phyloP scores from a whole-genome alignment of 2,329 filamentous ascomycete genomes.

The Onygena corvina region DNA sequence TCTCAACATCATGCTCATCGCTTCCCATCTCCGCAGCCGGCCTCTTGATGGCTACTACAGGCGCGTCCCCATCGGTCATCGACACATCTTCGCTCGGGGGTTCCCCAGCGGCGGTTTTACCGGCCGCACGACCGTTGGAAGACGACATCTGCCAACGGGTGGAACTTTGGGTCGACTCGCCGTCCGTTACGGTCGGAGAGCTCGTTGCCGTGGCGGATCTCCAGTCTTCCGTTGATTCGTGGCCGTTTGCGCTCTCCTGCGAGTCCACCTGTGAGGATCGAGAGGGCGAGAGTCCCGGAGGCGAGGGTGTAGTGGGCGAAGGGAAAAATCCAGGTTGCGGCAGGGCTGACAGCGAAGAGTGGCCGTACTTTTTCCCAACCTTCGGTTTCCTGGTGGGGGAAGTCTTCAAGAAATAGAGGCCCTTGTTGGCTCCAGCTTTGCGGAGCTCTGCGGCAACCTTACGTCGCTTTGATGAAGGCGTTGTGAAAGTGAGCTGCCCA shows the following conservation, averaged over 20 bases:
- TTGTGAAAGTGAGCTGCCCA: conserved; percentile 39
- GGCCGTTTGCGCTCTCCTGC: conserved; percentile 5
- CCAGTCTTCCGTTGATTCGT: conserved; percentile 6
- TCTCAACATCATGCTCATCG: conserved; percentile 22
- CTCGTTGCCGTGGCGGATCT: conserved; percentile 23
- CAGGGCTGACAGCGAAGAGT: conserved; percentile 24
- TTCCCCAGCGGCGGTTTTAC: conserved; percentile 21
- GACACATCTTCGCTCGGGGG: conserved; percentile 20
- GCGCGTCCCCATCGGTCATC: conserved; percentile 23
- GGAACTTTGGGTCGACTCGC: background rate
- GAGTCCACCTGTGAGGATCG: conserved; percentile 18
- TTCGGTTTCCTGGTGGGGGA: conserved; percentile 10
- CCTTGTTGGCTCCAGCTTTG: conserved; percentile 27
- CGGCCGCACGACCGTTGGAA: conserved; percentile 11
- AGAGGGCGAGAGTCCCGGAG: conserved; percentile 23
- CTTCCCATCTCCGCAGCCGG: conserved; percentile 44
- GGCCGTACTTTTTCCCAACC: conserved; percentile 12
- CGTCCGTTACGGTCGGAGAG: conserved; percentile 27
- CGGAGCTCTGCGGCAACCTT: conserved; percentile 35
- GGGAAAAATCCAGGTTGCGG: conserved; percentile 8
- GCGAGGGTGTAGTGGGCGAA: conserved; percentile 20
- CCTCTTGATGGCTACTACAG: conserved; percentile 34
- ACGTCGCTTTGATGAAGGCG: conserved; percentile 40
- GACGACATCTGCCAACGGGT: conserved; percentile 29
- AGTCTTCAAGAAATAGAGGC: conserved; percentile 18